These are phyloP conservation scores for Adansonia digitata DNA, from an alignment of 345 rosid species.

Conservation along the genomic window DNA sequence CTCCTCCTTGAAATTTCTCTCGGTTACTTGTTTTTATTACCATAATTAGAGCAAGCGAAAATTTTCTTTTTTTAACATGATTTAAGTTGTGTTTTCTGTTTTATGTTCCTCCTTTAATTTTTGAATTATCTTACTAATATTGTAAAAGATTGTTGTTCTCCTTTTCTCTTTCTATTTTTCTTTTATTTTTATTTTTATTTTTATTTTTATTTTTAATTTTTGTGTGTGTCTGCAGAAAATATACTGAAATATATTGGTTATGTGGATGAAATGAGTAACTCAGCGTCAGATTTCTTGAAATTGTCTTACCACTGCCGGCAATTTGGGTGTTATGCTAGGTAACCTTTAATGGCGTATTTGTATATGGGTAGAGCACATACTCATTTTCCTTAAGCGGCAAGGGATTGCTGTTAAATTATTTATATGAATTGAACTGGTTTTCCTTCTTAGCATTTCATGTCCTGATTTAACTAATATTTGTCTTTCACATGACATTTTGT, in stretches of 20 bases:
- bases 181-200: neutral
- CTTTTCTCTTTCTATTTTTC: neutral
- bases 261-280: conserved; percentile 29
- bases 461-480: neutral
- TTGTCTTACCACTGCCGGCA: conserved; percentile 61
- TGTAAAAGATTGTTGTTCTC: neutral
- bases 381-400: neutral
- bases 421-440: neutral
- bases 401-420: conserved; percentile 6
- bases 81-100: neutral
- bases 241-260: conserved; percentile 50
- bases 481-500: neutral
- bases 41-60: neutral
- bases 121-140: neutral
- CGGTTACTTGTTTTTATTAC: neutral
- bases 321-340: conserved; percentile 59
- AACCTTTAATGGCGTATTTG: conserved; percentile 13
- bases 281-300: conserved; percentile 32
- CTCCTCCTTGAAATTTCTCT: neutral
- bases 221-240: conserved; percentile 31
- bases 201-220: too few species aligned
- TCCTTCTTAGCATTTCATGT: neutral
- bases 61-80: neutral
- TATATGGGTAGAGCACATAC: neutral
- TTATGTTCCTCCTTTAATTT: neutral